These are phyloP conservation scores for Ustilago curta DNA, from an alignment of 1,284 basidiomycete species.

Conservation along the genomic window DNA sequence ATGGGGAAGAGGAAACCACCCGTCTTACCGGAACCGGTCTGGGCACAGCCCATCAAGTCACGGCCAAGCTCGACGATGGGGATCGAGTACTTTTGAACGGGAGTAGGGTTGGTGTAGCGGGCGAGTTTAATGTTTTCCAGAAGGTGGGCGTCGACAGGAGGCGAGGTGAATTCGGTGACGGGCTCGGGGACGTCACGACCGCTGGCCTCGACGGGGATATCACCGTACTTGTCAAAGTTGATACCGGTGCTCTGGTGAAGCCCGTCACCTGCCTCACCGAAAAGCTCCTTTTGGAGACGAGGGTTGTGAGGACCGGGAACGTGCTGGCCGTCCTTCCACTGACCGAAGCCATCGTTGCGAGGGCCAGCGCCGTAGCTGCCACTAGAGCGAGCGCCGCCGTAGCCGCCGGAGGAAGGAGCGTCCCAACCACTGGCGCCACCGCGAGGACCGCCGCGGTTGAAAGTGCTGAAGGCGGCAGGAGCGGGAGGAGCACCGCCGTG, in stretches of 20 bases:
- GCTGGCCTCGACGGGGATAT: conserved; percentile 98
- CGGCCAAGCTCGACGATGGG: conserved; percentile 91
- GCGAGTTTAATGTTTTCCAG: conserved; percentile 94
- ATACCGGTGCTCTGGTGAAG: conserved; percentile 88
- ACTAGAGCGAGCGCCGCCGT: conserved; percentile 52
- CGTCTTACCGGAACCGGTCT: conserved; percentile 99
- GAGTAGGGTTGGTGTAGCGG: conserved; percentile 93
- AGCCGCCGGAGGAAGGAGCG: conserved; percentile 36
- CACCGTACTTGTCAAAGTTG: conserved; percentile 99
- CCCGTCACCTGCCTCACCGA: conserved; percentile 84
- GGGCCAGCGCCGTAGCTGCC: conserved; percentile 53
- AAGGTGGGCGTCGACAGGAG: conserved; percentile 91
- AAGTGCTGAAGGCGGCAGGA: conserved; percentile 58
- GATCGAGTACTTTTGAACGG: conserved; percentile 99
- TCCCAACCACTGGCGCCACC: conserved; percentile 58
- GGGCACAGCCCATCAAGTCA: conserved; percentile 99
- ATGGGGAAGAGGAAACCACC: conserved; percentile 99
- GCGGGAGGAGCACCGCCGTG: conserved; percentile 29
- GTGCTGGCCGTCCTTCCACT: conserved; percentile 91
- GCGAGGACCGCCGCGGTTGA: conserved; percentile 55
- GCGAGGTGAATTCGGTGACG: conserved; percentile 84
- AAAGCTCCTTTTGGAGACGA: conserved; percentile 94
- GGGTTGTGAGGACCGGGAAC: conserved; percentile 82
- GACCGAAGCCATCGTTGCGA: conserved; percentile 73
- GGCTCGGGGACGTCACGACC: conserved; percentile 95